These are phyloP conservation scores for Hebeloma cylindrosporum DNA, from an alignment of 768 basidiomycete genomes.

Conservation along the genomic window DNA sequence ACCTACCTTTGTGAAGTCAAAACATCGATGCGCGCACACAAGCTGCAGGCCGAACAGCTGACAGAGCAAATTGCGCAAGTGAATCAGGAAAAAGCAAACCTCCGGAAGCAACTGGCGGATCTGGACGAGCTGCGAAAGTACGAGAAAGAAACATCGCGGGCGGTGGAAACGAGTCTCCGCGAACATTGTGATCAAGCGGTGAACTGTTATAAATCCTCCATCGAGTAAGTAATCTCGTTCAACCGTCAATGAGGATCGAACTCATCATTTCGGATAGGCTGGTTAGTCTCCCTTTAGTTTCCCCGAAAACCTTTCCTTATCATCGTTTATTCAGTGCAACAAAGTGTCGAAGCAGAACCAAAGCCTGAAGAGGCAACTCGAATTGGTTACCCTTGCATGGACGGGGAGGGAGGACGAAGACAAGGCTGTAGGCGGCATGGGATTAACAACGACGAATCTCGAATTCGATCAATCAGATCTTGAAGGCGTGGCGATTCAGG, in stretches of 20 bases:
- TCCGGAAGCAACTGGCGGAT: constrained; percentile 40
- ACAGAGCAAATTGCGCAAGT: constrained; percentile 36
- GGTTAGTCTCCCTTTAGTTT: constrained; percentile 17
- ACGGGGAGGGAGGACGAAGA: no score
- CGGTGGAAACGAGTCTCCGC: constrained; percentile 52
- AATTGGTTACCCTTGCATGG: no score
- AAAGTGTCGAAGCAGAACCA: constrained; percentile 20
- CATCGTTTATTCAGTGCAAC: constrained; percentile 19
- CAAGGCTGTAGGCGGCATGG: no score
- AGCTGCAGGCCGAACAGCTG: constrained; percentile 33
- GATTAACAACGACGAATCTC: no score
- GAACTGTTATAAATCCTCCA: constrained; percentile 39
- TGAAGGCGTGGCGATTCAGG: constrained; percentile 32
- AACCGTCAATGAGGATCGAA: neutral
- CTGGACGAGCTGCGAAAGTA: constrained; percentile 39
- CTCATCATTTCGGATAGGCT: constrained; percentile 16
- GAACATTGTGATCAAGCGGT: constrained; percentile 51
- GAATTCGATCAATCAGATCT: constrained; percentile 36
- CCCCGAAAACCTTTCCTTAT: neutral
- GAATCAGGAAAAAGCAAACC: constrained; percentile 35
- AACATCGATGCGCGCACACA: constrained; percentile 35
- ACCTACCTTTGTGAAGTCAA: constrained; percentile 51
- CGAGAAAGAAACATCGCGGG: constrained; percentile 52
- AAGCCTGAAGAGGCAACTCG: constrained; percentile 13
- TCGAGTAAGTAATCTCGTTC: constrained; percentile 35